Percentiles rank a stretch among this genome's conserved stretches.
Evolutionary conservation across 148 eudicot species (phyloP).

Genomic region (Camellia japonica): DNA sequence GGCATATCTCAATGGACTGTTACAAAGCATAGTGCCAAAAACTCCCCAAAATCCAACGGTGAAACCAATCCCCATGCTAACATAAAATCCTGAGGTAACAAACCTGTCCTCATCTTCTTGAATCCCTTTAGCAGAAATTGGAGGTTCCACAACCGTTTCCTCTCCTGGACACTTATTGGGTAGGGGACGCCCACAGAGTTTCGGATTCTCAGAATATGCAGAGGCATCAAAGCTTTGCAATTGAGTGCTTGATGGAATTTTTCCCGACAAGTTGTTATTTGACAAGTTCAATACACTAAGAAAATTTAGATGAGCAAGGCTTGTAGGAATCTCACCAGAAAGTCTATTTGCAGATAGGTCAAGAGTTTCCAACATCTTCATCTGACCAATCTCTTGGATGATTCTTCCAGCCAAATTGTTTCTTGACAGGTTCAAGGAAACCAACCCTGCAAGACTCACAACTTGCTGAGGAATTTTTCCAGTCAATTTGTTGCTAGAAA

Average conservation of each 20-base stretch:
- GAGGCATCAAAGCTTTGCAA: slow-evolving; percentile 26
- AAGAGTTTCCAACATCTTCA: slow-evolving; percentile 21
- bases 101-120: not conserved
- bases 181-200: slow-evolving; percentile 28
- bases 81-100: not conserved
- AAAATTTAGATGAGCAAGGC: slow-evolving; percentile 16
- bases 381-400: slow-evolving; percentile 8
- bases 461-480: slow-evolving; percentile 22
- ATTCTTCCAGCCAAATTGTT: slow-evolving; percentile 24
- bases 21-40: not conserved
- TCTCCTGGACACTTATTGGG: slow-evolving; percentile 14
- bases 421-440: slow-evolving; percentile 29
- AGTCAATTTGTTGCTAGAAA: slow-evolving; percentile 20
- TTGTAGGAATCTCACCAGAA: slow-evolving; percentile 23
- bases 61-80: slow-evolving; percentile 15
- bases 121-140: not conserved
- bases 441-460: slow-evolving; percentile 12
- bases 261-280: slow-evolving; percentile 16
- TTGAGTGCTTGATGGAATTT: slow-evolving; percentile 31
- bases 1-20: not conserved
- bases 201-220: slow-evolving; percentile 16
- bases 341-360: slow-evolving; percentile 25
- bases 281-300: slow-evolving; percentile 9
- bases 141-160: not conserved
- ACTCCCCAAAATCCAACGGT: slow-evolving; percentile 13